Conservation (phyloP, 225 moss, liverwort and hornwort species). For the Bryoerythrophyllum caledonicum region DNA sequence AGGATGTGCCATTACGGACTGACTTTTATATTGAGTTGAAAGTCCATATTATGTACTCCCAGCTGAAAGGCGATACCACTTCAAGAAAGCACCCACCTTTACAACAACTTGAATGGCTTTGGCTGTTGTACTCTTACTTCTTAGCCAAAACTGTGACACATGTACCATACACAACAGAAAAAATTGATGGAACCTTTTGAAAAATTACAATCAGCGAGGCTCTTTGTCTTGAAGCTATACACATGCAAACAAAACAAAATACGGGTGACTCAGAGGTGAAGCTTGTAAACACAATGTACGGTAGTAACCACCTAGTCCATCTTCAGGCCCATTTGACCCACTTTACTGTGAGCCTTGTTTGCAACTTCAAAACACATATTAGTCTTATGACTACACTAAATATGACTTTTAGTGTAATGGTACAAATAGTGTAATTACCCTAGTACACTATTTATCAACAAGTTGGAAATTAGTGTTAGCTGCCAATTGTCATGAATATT, state of each 20-base stretch:
- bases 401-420: too few species aligned
- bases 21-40: too few species aligned
- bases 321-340: background rate
- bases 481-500: too few species aligned
- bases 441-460: too few species aligned
- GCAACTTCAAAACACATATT: background rate
- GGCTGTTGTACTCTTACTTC: background rate
- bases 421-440: too few species aligned
- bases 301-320: background rate
- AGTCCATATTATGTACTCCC: background rate
- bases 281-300: background rate
- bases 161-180: background rate
- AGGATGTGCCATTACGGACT: too few species aligned
- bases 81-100: slow-evolving; percentile 4
- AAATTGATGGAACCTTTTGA: too few species aligned
- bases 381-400: background rate
- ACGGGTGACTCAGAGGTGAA: background rate
- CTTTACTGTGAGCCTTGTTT: background rate
- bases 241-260: background rate
- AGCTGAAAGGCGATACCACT: background rate
- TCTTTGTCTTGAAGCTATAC: background rate
- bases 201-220: too few species aligned
- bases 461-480: too few species aligned
- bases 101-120: background rate
- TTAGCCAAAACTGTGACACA: background rate